Base-by-base conservation (phyloP, 495 filamentous ascomycete species). In the Lichenothelia convexa region DNA sequence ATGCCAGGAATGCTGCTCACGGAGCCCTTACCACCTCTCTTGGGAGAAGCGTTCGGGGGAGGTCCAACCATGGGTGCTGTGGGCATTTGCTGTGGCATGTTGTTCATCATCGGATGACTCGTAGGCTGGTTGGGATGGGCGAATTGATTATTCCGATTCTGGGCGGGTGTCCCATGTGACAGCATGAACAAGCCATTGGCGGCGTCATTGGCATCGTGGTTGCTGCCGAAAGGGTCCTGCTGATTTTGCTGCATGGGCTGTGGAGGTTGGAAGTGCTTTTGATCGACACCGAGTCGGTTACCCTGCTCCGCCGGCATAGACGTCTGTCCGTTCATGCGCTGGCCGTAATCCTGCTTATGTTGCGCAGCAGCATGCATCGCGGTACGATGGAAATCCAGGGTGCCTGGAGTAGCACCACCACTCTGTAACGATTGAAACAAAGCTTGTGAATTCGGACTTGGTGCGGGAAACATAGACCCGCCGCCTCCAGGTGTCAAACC, bases 381-480 rank as follows among this genome's bases (percentile, higher is more conserved):
- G 23, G 89, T 93, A 26, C 86, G 75, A 45, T 95, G 89, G 47
- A 97, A 97, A 46, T 97, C 89, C 34, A 93, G 61, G 0, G 86
- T 92, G 22, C 74, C 75, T 11, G 89, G 89, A 16, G 89, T 97
- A 9, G 84, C 74, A 33, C 76, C 78, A 36, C 80, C 80, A 54
- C 71, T 79, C 42, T 79, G 75, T 23, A 93, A 63, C 48, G 76
- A 71, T 35, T 78, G 75, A 51, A 85, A 77, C 19, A 93, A 50
- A 19, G 80, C 73, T 53, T 82, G 76, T 0, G 81, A 80, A 52
- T 78, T 87, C 13, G 89, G 89, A 49, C 81, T 86, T 3, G 85
- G 80, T 21, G 75, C 80, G 21, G 86, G 83, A 64, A 97, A 97
- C 80, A 97, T 94, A 50, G 87, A 93, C 41, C 89, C 89, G 49